A percentile compares a stretch with the other conserved stretches of the same genome.
Evolutionary conservation across 352 stramenopile genomes (phyloP).

Genomic region (Phytophthora hibernalis): DNA sequence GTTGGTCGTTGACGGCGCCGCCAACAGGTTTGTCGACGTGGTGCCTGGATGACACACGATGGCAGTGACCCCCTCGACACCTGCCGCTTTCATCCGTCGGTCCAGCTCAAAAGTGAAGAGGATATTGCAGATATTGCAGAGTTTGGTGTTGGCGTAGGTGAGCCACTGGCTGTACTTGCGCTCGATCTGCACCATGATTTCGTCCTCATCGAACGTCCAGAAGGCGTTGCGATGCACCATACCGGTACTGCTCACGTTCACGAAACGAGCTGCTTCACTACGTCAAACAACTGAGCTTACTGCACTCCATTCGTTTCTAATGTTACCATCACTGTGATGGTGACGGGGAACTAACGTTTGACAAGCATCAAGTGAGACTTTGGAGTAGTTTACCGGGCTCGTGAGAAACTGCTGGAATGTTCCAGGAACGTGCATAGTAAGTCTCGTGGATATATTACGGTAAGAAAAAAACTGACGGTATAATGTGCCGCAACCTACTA

Average conservation of each 20-base stretch:
- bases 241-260: slow-evolving; percentile 59
- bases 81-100: slow-evolving; percentile 37
- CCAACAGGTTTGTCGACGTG: slow-evolving; percentile 44
- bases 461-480: too few relatives aligned
- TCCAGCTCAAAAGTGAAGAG: slow-evolving; percentile 62
- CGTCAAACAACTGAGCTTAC: slow-evolving; percentile 42
- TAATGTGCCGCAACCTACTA: too few relatives aligned
- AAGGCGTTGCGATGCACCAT: slow-evolving; percentile 42
- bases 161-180: slow-evolving; percentile 44
- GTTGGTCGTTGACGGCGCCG: slow-evolving; percentile 28
- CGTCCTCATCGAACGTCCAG: slow-evolving; percentile 31
- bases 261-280: slow-evolving; percentile 52
- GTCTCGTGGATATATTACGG: too few relatives aligned
- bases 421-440: too few relatives aligned
- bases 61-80: slow-evolving; percentile 30
- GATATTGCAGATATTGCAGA: slow-evolving; percentile 66
- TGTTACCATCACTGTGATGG: too few relatives aligned
- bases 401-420: too few relatives aligned
- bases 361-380: too few relatives aligned
- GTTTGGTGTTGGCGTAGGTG: slow-evolving; percentile 61
- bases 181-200: slow-evolving; percentile 26
- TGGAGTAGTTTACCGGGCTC: too few relatives aligned
- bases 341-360: too few relatives aligned
- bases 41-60: slow-evolving; percentile 52
- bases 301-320: too few relatives aligned